Evolutionary conservation across 2,329 filamentous ascomycete genomes (phyloP), one percentile per base, ranked within the genome.

Genomic region (Trichocomaceae sp.): DNA sequence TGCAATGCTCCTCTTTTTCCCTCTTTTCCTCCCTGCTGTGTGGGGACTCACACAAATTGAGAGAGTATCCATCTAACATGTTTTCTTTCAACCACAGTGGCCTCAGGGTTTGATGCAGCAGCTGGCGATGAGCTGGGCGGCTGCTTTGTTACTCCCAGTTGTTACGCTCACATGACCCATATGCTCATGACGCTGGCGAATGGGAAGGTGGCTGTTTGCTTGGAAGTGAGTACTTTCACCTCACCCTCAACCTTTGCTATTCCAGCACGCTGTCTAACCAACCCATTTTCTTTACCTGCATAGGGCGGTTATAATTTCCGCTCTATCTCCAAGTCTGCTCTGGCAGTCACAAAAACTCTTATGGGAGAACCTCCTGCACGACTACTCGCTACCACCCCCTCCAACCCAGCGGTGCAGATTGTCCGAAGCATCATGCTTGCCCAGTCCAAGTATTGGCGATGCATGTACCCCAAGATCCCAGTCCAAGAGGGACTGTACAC

Each of bases 81-180:
- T 8, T 6, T 2, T 8, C 2, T 10, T 6, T 8, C 42, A 23
- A 47, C 20, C 20, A 19, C 56, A 78, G 87, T 99, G 55, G 93
- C 93, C 19, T 90, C 93, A 42, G 93, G 93, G 0, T 99, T 99
- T 63, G 93, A 99, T 69, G 93, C 93, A 15, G 93, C 93, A 0
- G 88, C 88, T 60, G 93, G 93, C 12, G 93, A 99, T 69, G 86
- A 93, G 66, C 80, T 99, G 1, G 93, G 93, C 50, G 90, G 88
- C 31, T 99, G 93, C 69, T 92, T 90, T 65, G 93, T 99, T 5
- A 87, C 90, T 1, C 93, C 93, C 0, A 75, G 84, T 4, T 95
- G 93, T 67, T 99, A 97, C 68, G 89, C 91, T 13, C 92, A 99
- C 67, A 97, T 99, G 93, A 97, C 93, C 15, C 90, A 96, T 67